Conservation (phyloP, 495 filamentous ascomycete species). For the Penicillium cataractarum region DNA sequence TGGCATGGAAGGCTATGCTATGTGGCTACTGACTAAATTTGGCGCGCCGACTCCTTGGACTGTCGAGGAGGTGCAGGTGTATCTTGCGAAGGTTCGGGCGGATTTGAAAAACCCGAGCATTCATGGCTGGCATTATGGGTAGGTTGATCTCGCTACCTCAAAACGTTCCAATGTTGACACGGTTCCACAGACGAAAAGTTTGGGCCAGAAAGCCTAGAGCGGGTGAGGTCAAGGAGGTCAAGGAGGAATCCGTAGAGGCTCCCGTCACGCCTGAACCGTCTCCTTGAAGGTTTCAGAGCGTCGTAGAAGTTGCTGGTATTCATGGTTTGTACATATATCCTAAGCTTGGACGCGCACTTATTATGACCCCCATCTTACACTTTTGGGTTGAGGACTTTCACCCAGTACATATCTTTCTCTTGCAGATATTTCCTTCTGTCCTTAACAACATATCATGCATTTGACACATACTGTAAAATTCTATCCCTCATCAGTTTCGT, state of each 20-base stretch:
- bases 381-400: not conserved
- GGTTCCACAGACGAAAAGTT: not conserved
- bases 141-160: not conserved
- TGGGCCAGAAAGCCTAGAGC: not conserved
- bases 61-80: slow-evolving; percentile 18
- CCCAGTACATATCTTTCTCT: not conserved
- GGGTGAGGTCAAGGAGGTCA: not conserved
- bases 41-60: slow-evolving; percentile 17
- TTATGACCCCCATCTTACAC: not conserved
- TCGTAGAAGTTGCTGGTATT: too few relatives aligned
- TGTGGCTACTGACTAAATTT: slow-evolving; percentile 22
- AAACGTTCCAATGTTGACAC: not conserved
- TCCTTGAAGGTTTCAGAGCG: not conserved
- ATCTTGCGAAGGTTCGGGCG: slow-evolving; percentile 13
- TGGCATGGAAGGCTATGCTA: slow-evolving; percentile 21
- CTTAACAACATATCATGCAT: too few relatives aligned
- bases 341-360: not conserved
- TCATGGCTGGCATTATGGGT: slow-evolving; percentile 10
- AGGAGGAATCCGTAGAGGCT: not conserved
- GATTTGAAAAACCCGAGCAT: slow-evolving; percentile 11
- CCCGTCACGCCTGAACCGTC: not conserved
- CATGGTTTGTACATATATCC: too few relatives aligned
- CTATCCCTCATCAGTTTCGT: not conserved
- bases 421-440: too few relatives aligned
- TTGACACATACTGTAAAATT: too few relatives aligned